A percentile compares a stretch with the other conserved stretches of the same genome.
Evolutionary conservation across 805 yeast genomes (phyloP).

Genomic region (Limtongozyma cylindracea): DNA sequence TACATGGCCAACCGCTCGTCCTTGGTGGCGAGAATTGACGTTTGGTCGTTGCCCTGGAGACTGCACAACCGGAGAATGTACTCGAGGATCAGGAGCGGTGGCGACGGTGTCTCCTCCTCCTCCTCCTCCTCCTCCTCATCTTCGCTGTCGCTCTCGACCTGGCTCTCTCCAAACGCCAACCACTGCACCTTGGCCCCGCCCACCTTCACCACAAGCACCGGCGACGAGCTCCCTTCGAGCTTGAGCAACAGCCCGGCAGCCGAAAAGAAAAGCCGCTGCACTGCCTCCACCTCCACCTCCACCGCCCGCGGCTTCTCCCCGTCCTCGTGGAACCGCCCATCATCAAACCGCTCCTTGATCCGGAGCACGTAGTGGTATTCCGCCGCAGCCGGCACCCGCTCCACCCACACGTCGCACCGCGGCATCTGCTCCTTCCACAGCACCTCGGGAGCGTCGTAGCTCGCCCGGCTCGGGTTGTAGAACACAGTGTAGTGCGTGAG

Average conservation of each 20-base stretch:
- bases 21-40: slow-evolving; percentile 21
- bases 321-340: slow-evolving; percentile 44
- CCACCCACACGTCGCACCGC: slow-evolving; percentile 18
- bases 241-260: slow-evolving; percentile 43
- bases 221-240: slow-evolving; percentile 32
- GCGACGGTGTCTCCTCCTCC: slow-evolving; percentile 1
- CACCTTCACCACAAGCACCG: slow-evolving; percentile 40
- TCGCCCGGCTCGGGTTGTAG: slow-evolving; percentile 22
- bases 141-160: slow-evolving; percentile 1
- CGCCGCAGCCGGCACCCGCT: slow-evolving; percentile 7
- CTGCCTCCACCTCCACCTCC: slow-evolving; percentile 11
- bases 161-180: slow-evolving; percentile 5
- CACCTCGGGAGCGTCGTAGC: slow-evolving; percentile 8
- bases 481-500: slow-evolving; percentile 36
- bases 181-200: slow-evolving; percentile 1
- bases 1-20: slow-evolving; percentile 44
- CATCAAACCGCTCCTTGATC: slow-evolving; percentile 35
- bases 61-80: slow-evolving; percentile 33
- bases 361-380: slow-evolving; percentile 16
- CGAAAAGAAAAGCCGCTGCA: slow-evolving; percentile 34
- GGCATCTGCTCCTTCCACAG: slow-evolving; percentile 59
- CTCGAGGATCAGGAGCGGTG: slow-evolving; percentile 16
- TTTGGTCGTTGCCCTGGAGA: slow-evolving; percentile 33
- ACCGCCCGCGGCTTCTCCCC: slow-evolving; percentile 13
- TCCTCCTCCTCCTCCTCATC: slow-evolving; percentile 5